Evolutionary conservation across 371 early-diverging fungal species (phyloP), one percentile per base, ranked within the genome.

Genomic region (Rhizomucor miehei): DNA sequence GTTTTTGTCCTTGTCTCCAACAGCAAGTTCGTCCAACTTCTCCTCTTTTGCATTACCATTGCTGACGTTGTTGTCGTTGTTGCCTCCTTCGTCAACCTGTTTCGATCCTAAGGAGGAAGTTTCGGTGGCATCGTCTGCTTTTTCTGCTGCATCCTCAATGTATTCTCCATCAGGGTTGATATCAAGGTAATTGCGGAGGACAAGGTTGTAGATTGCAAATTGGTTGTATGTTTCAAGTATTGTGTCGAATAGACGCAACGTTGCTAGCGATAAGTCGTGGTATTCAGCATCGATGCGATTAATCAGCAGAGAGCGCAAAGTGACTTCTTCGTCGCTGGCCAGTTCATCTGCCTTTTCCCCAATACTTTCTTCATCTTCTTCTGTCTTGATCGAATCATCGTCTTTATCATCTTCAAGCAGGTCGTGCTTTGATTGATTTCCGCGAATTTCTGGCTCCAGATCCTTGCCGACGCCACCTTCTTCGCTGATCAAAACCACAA

Each of bases 141-240:
- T 54, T 44, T 43, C 51, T 50, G n/a, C n/a, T 0, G 46, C 21
- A 4, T 69, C 72, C n/a, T 70, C 72, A 36, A 67, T 59, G 25
- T 73, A 73, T n/a, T 75, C 71, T 11, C 73, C 76, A 12, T 72
- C 73, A 0, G 74, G 67, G 2, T 66, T 65, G 16, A 71, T 71
- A 52, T 73, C 79, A 3, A 70, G 39, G 56, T 81, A 85, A 50
- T 86, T 85, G 44, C 84, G 70, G n/a, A 86, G 71, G 1, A 84
- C 79, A 8, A 86, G 65, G 44, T 80, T 82, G 44, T 75, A 78
- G 41, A 77, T 75, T 6, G 81, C 84, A 70, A 85, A 85, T 51
- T 86, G 86, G 51, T 81, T 82, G 56, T 80, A 80, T 0, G 82
- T 82, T 49, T 80, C 77, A n/a, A 86, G 57, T 8, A 86, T 70